Conservation (phyloP, 2,329 filamentous ascomycete genomes). For the Stemphylium vesicarium region DNA sequence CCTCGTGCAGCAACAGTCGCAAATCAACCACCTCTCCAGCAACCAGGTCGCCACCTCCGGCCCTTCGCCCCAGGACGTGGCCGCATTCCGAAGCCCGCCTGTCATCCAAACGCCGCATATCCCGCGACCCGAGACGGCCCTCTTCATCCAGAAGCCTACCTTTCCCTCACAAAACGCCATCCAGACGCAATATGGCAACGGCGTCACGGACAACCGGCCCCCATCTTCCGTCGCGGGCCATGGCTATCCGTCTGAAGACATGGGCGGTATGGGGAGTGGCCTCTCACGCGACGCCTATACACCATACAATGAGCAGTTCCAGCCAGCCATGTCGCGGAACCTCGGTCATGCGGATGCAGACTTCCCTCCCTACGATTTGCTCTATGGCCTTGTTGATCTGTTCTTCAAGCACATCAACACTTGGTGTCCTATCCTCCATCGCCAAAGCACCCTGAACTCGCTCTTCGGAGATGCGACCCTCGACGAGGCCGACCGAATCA, state of each 20-base stretch:
- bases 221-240: conserved; percentile 33
- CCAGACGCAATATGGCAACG: conserved; percentile 44
- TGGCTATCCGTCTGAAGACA: conserved; percentile 40
- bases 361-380: conserved; percentile 65
- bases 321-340: conserved; percentile 34
- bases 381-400: conserved; percentile 65
- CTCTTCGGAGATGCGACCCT: conserved; percentile 75
- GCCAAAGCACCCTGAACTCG: conserved; percentile 78
- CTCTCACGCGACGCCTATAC: conserved; percentile 40
- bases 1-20: conserved; percentile 53
- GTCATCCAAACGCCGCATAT: conserved; percentile 51
- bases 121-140: conserved; percentile 52
- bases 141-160: conserved; percentile 55
- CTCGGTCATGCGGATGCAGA: conserved; percentile 50
- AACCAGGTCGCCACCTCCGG: conserved; percentile 30
- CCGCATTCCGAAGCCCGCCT: conserved; percentile 45
- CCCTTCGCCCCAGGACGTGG: conserved; percentile 41
- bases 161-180: conserved; percentile 44
- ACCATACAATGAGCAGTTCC: conserved; percentile 41
- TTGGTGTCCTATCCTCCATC: conserved; percentile 87
- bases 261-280: conserved; percentile 26
- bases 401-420: conserved; percentile 71
- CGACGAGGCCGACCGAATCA: conserved; percentile 80
- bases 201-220: conserved; percentile 45
- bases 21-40: conserved; percentile 53